Conservation (phyloP, 345 rosid species). For the Cardamine resedifolia region DNA sequence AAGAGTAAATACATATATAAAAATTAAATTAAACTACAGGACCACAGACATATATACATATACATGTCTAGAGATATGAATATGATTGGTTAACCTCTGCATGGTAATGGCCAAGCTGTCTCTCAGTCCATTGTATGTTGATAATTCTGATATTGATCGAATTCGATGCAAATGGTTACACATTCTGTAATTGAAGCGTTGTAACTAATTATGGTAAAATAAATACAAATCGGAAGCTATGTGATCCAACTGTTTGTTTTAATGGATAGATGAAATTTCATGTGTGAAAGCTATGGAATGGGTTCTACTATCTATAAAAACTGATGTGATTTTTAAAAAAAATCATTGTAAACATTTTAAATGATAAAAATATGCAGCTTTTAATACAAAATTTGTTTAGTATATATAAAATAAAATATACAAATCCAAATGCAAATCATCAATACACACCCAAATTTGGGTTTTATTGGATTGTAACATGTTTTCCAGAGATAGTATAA, state of each 20-base stretch:
- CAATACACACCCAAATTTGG: not conserved
- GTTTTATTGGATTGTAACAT: not conserved
- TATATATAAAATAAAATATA: not conserved
- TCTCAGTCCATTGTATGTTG: conserved; percentile 28
- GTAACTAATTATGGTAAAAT: not conserved
- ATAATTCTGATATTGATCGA: not conserved
- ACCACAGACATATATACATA: conserved; percentile 35
- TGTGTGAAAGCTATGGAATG: not conserved
- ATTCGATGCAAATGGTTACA: conserved; percentile 13
- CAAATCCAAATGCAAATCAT: not conserved
- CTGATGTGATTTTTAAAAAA: not conserved
- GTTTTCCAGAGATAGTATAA: not conserved
- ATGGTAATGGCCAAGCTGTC: conserved; percentile 38
- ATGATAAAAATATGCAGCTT: not conserved
- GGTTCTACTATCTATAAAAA: not conserved
- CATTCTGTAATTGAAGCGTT: not conserved
- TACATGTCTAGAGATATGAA: conserved; percentile 27
- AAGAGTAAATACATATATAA: not conserved
- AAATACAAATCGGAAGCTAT: not conserved
- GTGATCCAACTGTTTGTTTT: not conserved
- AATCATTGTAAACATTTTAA: too few species aligned
- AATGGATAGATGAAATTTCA: too few species aligned
- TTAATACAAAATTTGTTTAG: not conserved
- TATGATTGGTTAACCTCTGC: conserved; percentile 27
- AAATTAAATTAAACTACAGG: conserved; percentile 5